Evolutionary conservation across 352 stramenopile genomes (phyloP).

Genomic region (Phytophthora multivora): DNA sequence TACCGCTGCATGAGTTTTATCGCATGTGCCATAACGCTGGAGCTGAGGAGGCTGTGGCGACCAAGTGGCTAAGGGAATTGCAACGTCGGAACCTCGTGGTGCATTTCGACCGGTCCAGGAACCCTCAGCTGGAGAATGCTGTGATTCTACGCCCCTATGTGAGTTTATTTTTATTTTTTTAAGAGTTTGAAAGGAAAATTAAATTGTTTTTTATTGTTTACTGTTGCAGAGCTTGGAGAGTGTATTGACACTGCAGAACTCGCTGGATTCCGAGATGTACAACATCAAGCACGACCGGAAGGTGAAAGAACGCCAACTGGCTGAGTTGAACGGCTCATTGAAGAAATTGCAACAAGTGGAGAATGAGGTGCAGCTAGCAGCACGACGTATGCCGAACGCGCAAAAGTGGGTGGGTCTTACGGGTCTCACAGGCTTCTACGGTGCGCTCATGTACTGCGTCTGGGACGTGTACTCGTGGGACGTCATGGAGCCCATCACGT

Average conservation of each 20-base stretch:
- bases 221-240: conserved; percentile 67
- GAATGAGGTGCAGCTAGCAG: conserved; percentile 47
- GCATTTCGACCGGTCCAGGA: conserved; percentile 73
- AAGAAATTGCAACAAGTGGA: conserved; percentile 57
- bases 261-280: conserved; percentile 79
- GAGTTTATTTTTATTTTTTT: conserved; percentile 14
- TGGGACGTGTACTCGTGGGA: conserved; percentile 91
- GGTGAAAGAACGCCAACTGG: conserved; percentile 56
- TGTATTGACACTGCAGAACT: conserved; percentile 64
- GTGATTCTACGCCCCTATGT: conserved; percentile 77
- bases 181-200: neutral
- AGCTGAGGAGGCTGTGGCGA: conserved; percentile 67
- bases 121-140: conserved; percentile 68
- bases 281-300: conserved; percentile 72
- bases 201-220: conserved; percentile 2
- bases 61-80: conserved; percentile 79
- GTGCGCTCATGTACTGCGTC: conserved; percentile 77
- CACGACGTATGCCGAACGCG: conserved; percentile 62
- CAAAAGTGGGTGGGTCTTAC: conserved; percentile 75
- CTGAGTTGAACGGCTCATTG: conserved; percentile 47
- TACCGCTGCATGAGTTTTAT: conserved; percentile 76
- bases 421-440: conserved; percentile 72
- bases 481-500: conserved; percentile 91
- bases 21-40: conserved; percentile 72
- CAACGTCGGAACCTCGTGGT: conserved; percentile 77